phyloP scores from a whole-genome alignment of 441 rosid species.

The Arabidopsis lyrata region DNA sequence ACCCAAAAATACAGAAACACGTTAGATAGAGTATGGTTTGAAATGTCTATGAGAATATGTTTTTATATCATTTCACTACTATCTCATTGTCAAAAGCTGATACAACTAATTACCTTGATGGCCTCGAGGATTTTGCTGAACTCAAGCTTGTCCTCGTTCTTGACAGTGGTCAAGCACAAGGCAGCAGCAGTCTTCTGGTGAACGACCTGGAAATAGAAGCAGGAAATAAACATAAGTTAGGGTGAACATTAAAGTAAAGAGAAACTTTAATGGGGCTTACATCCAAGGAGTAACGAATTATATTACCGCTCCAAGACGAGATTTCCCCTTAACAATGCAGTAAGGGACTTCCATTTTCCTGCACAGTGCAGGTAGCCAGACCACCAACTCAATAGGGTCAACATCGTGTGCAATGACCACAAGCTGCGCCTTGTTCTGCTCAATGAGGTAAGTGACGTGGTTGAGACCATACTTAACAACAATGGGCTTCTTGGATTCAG shows the following conservation, averaged over 20 bases:
- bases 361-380: constrained; percentile 92
- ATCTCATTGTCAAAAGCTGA: constrained; percentile 39
- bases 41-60: neutral
- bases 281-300: neutral
- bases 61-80: constrained; percentile 40
- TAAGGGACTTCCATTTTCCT: constrained; percentile 97
- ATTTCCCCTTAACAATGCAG: constrained; percentile 92
- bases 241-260: neutral
- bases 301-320: constrained; percentile 84
- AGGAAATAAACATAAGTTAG: neutral
- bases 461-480: constrained; percentile 88
- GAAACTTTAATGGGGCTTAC: neutral
- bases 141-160: constrained; percentile 83
- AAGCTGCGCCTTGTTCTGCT: constrained; percentile 95
- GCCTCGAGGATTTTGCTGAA: constrained; percentile 87
- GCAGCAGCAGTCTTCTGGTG: constrained; percentile 90
- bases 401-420: constrained; percentile 96
- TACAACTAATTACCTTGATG: constrained; percentile 68
- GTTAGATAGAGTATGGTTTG: neutral
- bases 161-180: constrained; percentile 81
- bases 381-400: constrained; percentile 91
- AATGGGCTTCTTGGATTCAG: constrained; percentile 85
- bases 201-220: constrained; percentile 60
- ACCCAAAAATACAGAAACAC: neutral
- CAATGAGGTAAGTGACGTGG: constrained; percentile 87